Conservation (phyloP, 2,329 filamentous ascomycete species). For the Fusarium protoensiforme region DNA sequence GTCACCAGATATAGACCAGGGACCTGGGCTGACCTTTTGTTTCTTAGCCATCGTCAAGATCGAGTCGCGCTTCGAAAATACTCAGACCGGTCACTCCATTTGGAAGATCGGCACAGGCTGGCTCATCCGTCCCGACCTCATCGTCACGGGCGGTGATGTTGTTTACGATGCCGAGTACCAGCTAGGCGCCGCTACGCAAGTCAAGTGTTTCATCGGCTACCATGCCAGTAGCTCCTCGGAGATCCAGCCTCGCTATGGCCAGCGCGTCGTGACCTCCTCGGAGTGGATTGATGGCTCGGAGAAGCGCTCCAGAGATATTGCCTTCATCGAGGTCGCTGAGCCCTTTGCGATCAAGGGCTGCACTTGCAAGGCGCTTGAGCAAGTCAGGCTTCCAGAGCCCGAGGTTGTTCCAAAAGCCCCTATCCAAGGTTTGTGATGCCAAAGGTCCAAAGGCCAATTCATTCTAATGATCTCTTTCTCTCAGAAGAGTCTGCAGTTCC, state of each 20-base stretch:
- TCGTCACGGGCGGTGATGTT: constrained; percentile 27
- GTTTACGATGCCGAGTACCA: constrained; percentile 38
- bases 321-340: constrained; percentile 18
- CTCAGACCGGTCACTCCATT: constrained; percentile 1
- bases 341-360: constrained; percentile 8
- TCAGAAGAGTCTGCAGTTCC: not conserved
- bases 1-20: not conserved
- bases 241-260: constrained; percentile 7
- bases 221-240: not conserved
- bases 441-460: not conserved
- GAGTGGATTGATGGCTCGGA: constrained; percentile 9
- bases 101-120: constrained; percentile 34
- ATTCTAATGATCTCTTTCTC: not conserved
- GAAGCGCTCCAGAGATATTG: constrained; percentile 11
- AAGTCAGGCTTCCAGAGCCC: not conserved
- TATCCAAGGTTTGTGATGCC: not conserved
- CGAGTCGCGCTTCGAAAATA: constrained; percentile 23
- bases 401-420: not conserved
- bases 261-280: constrained; percentile 6
- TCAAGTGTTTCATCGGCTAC: constrained; percentile 50
- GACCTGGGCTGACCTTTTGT: not conserved
- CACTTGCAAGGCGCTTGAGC: constrained; percentile 4
- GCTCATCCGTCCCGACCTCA: constrained; percentile 20
- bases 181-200: constrained; percentile 33
- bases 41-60: constrained; percentile 31